Percentiles rank a stretch among this genome's conserved stretches.
Evolutionary conservation across 495 filamentous ascomycete genomes (phyloP).

Genomic region (Pyrenopolyporus hunteri): DNA sequence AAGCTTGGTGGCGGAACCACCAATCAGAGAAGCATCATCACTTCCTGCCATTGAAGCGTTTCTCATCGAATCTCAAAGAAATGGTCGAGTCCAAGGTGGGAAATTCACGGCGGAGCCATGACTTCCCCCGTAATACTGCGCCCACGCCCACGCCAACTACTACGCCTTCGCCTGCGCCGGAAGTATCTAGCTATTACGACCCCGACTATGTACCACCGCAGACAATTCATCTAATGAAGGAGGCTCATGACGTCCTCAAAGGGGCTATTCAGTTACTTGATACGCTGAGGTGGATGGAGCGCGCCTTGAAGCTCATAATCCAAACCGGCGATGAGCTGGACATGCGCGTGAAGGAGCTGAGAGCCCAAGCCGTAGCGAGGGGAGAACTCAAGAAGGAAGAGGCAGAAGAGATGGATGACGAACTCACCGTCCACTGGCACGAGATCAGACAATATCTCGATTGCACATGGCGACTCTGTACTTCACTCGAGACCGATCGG

Average conservation of each 20-base stretch:
- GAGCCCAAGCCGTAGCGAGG: constrained; percentile 10
- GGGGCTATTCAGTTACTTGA: constrained; percentile 41
- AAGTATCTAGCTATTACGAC: constrained; percentile 27
- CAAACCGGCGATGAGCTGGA: constrained; percentile 43
- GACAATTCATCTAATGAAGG: constrained; percentile 45
- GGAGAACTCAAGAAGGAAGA: constrained; percentile 20
- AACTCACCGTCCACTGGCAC: constrained; percentile 42
- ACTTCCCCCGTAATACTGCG: not conserved
- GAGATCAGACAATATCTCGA: constrained; percentile 46
- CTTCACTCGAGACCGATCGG: constrained; percentile 43
- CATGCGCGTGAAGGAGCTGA: constrained; percentile 30
- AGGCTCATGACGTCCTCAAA: constrained; percentile 44
- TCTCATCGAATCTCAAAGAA: constrained; percentile 31
- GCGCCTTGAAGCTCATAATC: constrained; percentile 42
- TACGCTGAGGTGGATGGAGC: constrained; percentile 46
- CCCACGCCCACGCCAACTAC: constrained; percentile 5
- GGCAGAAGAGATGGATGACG: constrained; percentile 28
- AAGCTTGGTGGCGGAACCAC: constrained; percentile 36
- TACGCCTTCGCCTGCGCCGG: constrained; percentile 5
- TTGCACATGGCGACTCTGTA: constrained; percentile 45
- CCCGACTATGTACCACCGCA: constrained; percentile 42
- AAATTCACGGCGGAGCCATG: constrained; percentile 19
- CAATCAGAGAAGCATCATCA: constrained; percentile 21
- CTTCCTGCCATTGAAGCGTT: constrained; percentile 34
- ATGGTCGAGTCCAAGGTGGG: constrained; percentile 37